Evolutionary conservation across 2,329 filamentous ascomycete species (phyloP).

Genomic region (Aspergillus oerlinghausenensis): DNA sequence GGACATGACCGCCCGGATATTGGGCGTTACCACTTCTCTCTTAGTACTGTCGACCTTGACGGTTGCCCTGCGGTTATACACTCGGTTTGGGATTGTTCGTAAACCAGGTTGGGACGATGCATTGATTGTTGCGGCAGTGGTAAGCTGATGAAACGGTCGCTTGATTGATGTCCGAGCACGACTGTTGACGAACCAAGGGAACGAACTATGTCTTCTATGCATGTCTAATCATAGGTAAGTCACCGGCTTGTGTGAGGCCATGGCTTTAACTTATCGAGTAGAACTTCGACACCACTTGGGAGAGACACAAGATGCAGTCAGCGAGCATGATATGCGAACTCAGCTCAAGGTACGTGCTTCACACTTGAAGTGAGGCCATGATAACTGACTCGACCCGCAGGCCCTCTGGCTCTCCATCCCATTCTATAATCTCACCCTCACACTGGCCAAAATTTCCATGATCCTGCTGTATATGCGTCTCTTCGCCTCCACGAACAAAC

Average conservation of each 20-base stretch:
- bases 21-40: slow-evolving; percentile 18
- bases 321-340: not conserved
- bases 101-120: slow-evolving; percentile 26
- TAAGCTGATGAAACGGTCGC: slow-evolving; percentile 3
- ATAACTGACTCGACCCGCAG: slow-evolving; percentile 9
- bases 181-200: slow-evolving; percentile 3
- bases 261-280: not conserved
- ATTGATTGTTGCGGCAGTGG: slow-evolving; percentile 19
- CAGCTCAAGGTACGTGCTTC: slow-evolving; percentile 22
- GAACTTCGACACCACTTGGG: slow-evolving; percentile 24
- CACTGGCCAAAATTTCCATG: slow-evolving; percentile 30
- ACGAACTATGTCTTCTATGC: slow-evolving; percentile 9
- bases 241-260: not conserved
- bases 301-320: not conserved
- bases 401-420: slow-evolving; percentile 30
- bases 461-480: slow-evolving; percentile 29
- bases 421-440: slow-evolving; percentile 31
- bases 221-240: slow-evolving; percentile 11
- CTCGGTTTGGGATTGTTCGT: slow-evolving; percentile 19
- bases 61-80: slow-evolving; percentile 20
- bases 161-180: not conserved
- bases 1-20: slow-evolving; percentile 17
- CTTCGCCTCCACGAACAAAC: slow-evolving; percentile 21
- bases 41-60: slow-evolving; percentile 14
- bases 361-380: not conserved